Evolutionary conservation across 257 asterid genomes (phyloP), one percentile per base, ranked within the genome.

Genomic region (Capsicum baccatum): DNA sequence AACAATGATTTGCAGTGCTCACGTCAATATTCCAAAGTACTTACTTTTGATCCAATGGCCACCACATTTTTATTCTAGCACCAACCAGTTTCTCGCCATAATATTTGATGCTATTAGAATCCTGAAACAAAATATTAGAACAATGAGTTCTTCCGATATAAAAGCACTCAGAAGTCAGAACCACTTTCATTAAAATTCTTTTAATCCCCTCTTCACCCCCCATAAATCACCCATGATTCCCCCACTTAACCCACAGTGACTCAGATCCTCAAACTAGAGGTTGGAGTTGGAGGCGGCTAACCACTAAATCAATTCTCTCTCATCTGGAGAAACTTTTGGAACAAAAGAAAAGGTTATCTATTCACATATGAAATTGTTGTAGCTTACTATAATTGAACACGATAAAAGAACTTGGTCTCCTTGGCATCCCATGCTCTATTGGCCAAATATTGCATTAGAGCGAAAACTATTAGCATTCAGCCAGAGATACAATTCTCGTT

Each of bases 61-160:
- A 89, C 91, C 88, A 91, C 80, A 92, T 89, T 68, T 90, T 90
- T 78, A 92, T 89, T 76, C 83, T 86, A 80, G 83, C 67, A 26
- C 90, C 96, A 84, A 91, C 83, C 84, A 92, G 66, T 62, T 91
- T 92, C 68, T 84, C 87, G 56, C 89, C 90, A 59, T 89, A 82
- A n/a, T 69, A 76, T 82, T 88, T 86, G 80, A 37, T 69, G 83
- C n/a, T 67, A 59, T 82, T 67, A 67, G 85, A 81, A 57, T 64
- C 85, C 94, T 92, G 85, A 57, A 87, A 9, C 2, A 37, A 81
- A 33, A 54, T 2, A 52, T 76, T 76, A 52, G 64, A 76, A 3
- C 0, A 11, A 76, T 4, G 9, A 3, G 26, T 0, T 2, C 64
- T 76, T 76, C 64, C 21, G 15, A 52, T 47, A 83, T 35, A 19